Conservation (phyloP, 2,329 filamentous ascomycete genomes). For the Bipolaris bicolor region DNA sequence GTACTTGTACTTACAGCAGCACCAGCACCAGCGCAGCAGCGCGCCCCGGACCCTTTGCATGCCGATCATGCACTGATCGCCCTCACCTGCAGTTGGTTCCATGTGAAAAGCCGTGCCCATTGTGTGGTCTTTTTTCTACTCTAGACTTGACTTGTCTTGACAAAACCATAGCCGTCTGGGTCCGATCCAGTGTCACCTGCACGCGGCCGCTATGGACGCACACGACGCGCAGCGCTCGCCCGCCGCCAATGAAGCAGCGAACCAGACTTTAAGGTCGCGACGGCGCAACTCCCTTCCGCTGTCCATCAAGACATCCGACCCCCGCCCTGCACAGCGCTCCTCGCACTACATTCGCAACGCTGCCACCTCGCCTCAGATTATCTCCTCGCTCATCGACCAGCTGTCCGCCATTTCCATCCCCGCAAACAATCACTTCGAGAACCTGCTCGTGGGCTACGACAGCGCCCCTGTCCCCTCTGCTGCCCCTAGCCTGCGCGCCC, state of each 20-base stretch:
- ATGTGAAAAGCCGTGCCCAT: neutral
- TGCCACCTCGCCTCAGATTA: slow-evolving; percentile 69
- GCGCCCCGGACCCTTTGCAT: slow-evolving; percentile 7
- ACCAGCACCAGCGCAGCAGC: neutral
- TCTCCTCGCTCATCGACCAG: slow-evolving; percentile 67
- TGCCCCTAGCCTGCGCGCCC: slow-evolving; percentile 29
- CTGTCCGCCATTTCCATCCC: slow-evolving; percentile 67
- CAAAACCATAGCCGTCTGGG: slow-evolving; percentile 7
- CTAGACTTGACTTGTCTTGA: neutral
- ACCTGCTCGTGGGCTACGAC: slow-evolving; percentile 43
- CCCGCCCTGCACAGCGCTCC: slow-evolving; percentile 35
- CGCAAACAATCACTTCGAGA: slow-evolving; percentile 72
- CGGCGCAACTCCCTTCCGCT: slow-evolving; percentile 40
- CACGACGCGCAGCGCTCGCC: slow-evolving; percentile 10
- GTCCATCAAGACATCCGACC: slow-evolving; percentile 22
- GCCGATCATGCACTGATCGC: slow-evolving; percentile 14
- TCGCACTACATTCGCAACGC: slow-evolving; percentile 47
- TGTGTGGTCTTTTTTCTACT: slow-evolving; percentile 6
- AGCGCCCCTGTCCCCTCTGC: slow-evolving; percentile 40
- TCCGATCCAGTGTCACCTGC: slow-evolving; percentile 4
- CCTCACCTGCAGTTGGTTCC: slow-evolving; percentile 4
- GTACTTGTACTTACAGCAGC: neutral
- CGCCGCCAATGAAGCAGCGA: slow-evolving; percentile 13
- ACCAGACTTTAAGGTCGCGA: slow-evolving; percentile 33
- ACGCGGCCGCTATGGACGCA: slow-evolving; percentile 9